phyloP scores from a whole-genome alignment of 352 stramenopile species.

The Globisporangium takayamanum region DNA sequence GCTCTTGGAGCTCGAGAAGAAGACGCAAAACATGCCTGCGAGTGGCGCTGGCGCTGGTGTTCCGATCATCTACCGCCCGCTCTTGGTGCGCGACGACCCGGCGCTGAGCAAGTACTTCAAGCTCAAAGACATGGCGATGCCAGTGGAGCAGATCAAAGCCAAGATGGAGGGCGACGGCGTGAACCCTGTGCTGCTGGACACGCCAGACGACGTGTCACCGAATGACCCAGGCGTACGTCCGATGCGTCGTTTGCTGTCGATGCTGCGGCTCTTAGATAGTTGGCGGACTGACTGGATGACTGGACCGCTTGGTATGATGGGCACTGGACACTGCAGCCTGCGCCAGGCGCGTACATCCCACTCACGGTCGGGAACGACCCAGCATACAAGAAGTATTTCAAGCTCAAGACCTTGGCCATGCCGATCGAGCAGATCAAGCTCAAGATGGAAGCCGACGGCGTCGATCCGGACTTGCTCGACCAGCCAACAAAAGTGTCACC shows the following conservation, averaged over 20 bases:
- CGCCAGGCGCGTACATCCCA: conserved; percentile 57
- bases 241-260: neutral
- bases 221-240: conserved; percentile 67
- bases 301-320: neutral
- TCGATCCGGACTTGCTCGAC: conserved; percentile 62
- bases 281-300: neutral
- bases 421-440: conserved; percentile 76
- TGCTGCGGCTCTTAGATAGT: neutral
- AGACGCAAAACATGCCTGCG: conserved; percentile 38
- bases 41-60: neutral
- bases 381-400: conserved; percentile 83
- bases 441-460: conserved; percentile 80
- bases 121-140: conserved; percentile 74
- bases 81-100: conserved; percentile 68
- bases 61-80: conserved; percentile 35
- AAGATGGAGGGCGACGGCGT: conserved; percentile 80
- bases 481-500: conserved; percentile 54
- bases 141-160: conserved; percentile 64
- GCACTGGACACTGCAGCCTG: conserved; percentile 24
- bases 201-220: conserved; percentile 57
- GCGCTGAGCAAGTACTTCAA: conserved; percentile 81
- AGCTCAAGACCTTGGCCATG: conserved; percentile 83
- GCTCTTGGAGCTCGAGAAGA: conserved; percentile 65
- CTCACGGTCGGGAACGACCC: conserved; percentile 74
- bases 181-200: conserved; percentile 53